Conservation (phyloP, 768 basidiomycete genomes). For the Sarcomyxa edulis region DNA sequence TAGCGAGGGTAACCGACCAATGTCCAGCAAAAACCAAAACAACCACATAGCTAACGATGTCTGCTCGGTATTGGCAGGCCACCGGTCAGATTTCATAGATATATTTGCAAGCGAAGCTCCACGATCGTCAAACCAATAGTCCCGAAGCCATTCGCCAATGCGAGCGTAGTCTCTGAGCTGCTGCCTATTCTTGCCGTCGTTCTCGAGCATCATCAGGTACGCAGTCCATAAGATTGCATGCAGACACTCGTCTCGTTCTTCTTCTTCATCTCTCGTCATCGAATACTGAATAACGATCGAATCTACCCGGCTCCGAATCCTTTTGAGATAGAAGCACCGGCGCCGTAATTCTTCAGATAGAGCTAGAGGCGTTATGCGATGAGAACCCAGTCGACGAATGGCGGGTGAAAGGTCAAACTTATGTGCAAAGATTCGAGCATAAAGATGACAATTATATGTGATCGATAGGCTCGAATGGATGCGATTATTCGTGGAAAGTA, state of each 20-base stretch:
- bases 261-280: constrained; percentile 15
- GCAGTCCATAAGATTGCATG: constrained; percentile 58
- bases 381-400: constrained; percentile 41
- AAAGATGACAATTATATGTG: constrained; percentile 58
- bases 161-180: constrained; percentile 68
- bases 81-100: constrained; percentile 37
- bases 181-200: constrained; percentile 64
- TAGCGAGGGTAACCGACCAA: constrained; percentile 36
- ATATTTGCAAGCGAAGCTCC: constrained; percentile 50
- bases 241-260: constrained; percentile 20
- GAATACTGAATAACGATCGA: constrained; percentile 18
- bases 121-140: constrained; percentile 58
- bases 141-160: constrained; percentile 58
- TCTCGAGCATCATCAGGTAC: constrained; percentile 79
- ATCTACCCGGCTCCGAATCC: constrained; percentile 43
- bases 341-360: constrained; percentile 60
- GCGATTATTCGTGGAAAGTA: constrained; percentile 46
- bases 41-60: constrained; percentile 72
- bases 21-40: constrained; percentile 65
- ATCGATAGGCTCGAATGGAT: constrained; percentile 47
- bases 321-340: constrained; percentile 54
- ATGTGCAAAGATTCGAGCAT: constrained; percentile 59
- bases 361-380: constrained; percentile 30
- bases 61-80: constrained; percentile 51
- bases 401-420: constrained; percentile 63